Conservation (phyloP, 2,329 filamentous ascomycete genomes). For the Didymella keratinophila region DNA sequence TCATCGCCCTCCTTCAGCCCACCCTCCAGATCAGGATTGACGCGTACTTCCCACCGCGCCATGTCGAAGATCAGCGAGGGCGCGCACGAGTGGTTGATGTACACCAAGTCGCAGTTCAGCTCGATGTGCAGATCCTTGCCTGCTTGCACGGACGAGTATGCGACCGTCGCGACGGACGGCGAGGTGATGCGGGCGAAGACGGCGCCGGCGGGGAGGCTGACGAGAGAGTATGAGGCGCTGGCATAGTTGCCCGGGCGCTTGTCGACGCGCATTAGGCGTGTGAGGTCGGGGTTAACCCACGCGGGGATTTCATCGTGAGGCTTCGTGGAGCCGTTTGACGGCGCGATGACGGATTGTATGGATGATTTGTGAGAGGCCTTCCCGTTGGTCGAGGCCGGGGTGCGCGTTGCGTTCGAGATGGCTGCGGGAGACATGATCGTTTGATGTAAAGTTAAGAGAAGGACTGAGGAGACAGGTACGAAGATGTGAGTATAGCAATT, state of each 20-base stretch:
- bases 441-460: neutral
- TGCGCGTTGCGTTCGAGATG: conserved; percentile 27
- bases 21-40: conserved; percentile 52
- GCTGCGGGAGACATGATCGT: conserved; percentile 42
- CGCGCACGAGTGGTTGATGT: conserved; percentile 64
- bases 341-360: conserved; percentile 24
- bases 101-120: conserved; percentile 64
- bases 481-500: neutral
- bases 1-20: conserved; percentile 51
- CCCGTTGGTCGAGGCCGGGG: conserved; percentile 25
- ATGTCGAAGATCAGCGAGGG: conserved; percentile 65
- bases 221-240: conserved; percentile 57
- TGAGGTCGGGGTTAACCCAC: conserved; percentile 51
- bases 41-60: conserved; percentile 60
- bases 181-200: conserved; percentile 60
- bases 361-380: conserved; percentile 26
- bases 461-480: neutral
- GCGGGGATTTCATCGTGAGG: conserved; percentile 34
- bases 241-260: conserved; percentile 52
- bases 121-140: conserved; percentile 61
- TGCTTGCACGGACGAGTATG: conserved; percentile 63
- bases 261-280: conserved; percentile 49
- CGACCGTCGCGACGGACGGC: conserved; percentile 55
- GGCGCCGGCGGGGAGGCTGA: conserved; percentile 60
- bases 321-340: conserved; percentile 7